Evolutionary conservation across 2,329 filamentous ascomycete species (phyloP).

Genomic region (Penicillium sclerotiorum): DNA sequence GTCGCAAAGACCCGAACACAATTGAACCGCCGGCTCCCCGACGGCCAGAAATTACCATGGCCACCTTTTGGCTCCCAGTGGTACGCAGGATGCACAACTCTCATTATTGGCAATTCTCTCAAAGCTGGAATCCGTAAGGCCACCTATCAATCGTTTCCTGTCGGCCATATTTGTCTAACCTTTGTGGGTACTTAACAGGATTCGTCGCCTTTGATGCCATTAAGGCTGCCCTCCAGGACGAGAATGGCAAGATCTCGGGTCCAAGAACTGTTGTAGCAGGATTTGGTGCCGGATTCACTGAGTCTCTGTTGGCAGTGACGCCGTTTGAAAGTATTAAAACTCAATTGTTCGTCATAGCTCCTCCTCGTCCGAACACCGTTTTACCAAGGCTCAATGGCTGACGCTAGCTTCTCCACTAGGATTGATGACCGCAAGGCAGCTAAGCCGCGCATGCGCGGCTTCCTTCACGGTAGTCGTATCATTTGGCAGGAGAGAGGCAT

Average conservation of each 20-base stretch:
- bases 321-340: constrained; percentile 99
- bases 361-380: not conserved
- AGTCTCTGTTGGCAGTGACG: constrained; percentile 90
- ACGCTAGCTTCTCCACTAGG: constrained; percentile 45
- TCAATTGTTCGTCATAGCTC: constrained; percentile 63
- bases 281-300: constrained; percentile 91
- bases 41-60: constrained; percentile 87
- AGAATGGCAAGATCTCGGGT: constrained; percentile 83
- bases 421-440: constrained; percentile 92
- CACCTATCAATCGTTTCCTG: not conserved
- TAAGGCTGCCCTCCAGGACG: constrained; percentile 78
- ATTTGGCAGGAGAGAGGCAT: constrained; percentile 87
- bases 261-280: constrained; percentile 90
- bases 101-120: constrained; percentile 94
- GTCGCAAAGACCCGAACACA: constrained; percentile 95
- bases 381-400: not conserved
- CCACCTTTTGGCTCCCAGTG: constrained; percentile 91
- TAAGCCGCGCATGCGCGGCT: constrained; percentile 85
- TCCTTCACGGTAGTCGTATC: constrained; percentile 84
- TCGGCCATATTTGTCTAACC: not conserved
- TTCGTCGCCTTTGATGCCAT: constrained; percentile 98
- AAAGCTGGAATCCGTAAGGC: constrained; percentile 89
- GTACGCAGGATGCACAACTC: constrained; percentile 96
- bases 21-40: constrained; percentile 80
- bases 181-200: constrained; percentile 52